phyloP scores from a whole-genome alignment of 2,329 filamentous ascomycete genomes.

The Penicillium olsonii region DNA sequence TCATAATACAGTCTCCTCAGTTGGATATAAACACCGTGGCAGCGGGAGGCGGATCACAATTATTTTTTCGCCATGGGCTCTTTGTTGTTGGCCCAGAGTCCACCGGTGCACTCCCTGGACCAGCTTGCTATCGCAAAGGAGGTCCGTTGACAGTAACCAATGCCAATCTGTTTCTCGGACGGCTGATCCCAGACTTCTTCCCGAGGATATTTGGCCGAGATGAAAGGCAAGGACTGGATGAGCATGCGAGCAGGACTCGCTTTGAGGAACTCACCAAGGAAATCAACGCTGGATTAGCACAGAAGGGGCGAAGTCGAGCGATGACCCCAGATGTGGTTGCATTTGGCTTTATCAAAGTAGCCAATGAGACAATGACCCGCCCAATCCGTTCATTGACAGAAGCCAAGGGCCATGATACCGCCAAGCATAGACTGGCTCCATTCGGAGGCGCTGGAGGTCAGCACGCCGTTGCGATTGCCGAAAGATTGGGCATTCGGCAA shows the following conservation, averaged over 20 bases:
- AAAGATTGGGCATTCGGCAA: slow-evolving; percentile 76
- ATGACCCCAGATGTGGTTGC: slow-evolving; percentile 82
- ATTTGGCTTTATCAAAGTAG: slow-evolving; percentile 84
- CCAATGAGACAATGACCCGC: slow-evolving; percentile 87
- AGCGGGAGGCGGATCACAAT: slow-evolving; percentile 76
- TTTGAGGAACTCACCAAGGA: slow-evolving; percentile 73
- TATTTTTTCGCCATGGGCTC: slow-evolving; percentile 32
- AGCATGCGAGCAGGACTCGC: slow-evolving; percentile 67
- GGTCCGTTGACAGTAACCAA: slow-evolving; percentile 92
- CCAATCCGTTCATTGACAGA: slow-evolving; percentile 88
- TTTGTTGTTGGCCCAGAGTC: slow-evolving; percentile 91
- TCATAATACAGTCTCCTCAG: slow-evolving; percentile 85
- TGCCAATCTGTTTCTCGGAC: slow-evolving; percentile 81
- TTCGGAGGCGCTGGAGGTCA: slow-evolving; percentile 91
- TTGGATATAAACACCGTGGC: slow-evolving; percentile 91
- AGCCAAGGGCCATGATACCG: slow-evolving; percentile 84
- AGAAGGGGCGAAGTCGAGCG: slow-evolving; percentile 32
- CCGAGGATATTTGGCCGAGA: slow-evolving; percentile 88
- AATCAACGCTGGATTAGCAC: slow-evolving; percentile 64
- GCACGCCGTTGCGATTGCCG: slow-evolving; percentile 87
- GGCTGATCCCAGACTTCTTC: slow-evolving; percentile 85
- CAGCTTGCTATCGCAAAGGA: slow-evolving; percentile 86
- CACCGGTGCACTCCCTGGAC: slow-evolving; percentile 84
- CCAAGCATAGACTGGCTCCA: slow-evolving; percentile 78
- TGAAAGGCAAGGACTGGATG: slow-evolving; percentile 75